Evolutionary conservation across 306 rosid species (phyloP).

Genomic region (Cyclanthera cordifolia): DNA sequence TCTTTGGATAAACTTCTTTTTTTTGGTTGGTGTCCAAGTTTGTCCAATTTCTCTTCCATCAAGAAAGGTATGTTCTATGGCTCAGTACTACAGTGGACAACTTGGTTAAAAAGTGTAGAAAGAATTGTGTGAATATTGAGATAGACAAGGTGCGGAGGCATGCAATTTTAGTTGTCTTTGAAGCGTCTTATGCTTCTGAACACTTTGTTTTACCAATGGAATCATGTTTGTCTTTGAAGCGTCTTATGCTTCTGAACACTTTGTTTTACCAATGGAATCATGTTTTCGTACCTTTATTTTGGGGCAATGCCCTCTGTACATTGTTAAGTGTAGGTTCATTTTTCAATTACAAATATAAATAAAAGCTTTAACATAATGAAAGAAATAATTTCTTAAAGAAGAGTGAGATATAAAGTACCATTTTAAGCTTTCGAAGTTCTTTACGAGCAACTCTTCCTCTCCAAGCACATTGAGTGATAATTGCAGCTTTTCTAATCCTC

Average conservation of each 20-base stretch:
- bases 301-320: background rate
- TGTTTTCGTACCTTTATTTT: background rate
- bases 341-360: background rate
- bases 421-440: conserved; percentile 55
- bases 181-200: background rate
- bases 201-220: background rate
- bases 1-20: background rate
- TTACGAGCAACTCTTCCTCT: conserved; percentile 55
- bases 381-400: background rate
- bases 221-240: background rate
- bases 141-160: background rate
- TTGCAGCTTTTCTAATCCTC: conserved; percentile 40
- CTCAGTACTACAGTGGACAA: background rate
- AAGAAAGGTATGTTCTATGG: background rate
- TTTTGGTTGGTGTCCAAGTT: background rate
- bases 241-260: background rate
- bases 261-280: background rate
- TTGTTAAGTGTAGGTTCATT: background rate
- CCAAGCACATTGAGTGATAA: conserved; percentile 52
- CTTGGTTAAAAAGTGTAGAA: background rate
- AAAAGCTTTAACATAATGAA: background rate
- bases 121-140: background rate
- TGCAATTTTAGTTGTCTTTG: background rate
- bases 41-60: background rate
- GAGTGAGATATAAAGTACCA: conserved; percentile 29